Evolutionary conservation across 176 grass and related monocot species (phyloP).

Genomic region (Aegilops bicornis): DNA sequence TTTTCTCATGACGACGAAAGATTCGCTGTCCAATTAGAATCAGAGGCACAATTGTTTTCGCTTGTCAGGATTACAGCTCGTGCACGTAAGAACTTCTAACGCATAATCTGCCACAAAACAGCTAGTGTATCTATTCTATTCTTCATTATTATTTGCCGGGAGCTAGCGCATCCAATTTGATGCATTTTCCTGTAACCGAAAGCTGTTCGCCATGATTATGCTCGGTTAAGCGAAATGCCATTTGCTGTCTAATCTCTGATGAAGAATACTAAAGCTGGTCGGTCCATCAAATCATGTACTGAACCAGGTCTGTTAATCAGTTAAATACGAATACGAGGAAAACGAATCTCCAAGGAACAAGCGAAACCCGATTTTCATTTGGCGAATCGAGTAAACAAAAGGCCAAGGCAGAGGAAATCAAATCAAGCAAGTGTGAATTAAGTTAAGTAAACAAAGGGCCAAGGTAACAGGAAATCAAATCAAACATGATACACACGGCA

Average conservation of each 20-base stretch:
- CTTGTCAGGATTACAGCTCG: neutral
- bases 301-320: neutral
- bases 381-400: neutral
- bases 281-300: neutral
- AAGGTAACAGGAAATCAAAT: neutral
- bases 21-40: neutral
- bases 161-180: neutral
- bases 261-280: neutral
- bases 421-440: neutral
- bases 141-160: neutral
- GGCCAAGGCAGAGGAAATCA: neutral
- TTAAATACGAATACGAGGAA: neutral
- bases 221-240: neutral
- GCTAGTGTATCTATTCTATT: neutral
- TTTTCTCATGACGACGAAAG: too few species aligned
- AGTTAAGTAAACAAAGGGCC: neutral
- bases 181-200: neutral
- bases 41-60: neutral
- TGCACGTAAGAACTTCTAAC: neutral
- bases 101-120: neutral
- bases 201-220: neutral
- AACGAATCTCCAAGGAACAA: neutral
- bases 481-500: neutral
- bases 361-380: neutral
- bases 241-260: neutral